phyloP scores from a whole-genome alignment of 2,329 filamentous ascomycete genomes.

The Calonectria multiphialidica region DNA sequence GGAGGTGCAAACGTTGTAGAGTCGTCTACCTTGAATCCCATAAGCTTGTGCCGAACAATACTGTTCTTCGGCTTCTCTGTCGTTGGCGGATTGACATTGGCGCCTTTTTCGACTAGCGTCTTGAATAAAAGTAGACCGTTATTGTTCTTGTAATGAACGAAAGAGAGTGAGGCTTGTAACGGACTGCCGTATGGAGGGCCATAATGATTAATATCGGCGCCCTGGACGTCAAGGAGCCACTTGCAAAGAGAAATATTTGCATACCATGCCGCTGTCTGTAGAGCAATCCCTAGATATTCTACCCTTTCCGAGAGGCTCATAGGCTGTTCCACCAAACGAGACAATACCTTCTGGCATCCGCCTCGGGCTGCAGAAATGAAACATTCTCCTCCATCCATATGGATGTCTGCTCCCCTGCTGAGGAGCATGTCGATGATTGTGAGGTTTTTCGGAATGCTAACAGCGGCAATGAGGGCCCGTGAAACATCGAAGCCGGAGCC shows the following conservation, averaged over 20 bases:
- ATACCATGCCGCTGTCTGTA: background rate
- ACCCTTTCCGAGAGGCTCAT: background rate
- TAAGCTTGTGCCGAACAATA: background rate
- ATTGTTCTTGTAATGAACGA: background rate
- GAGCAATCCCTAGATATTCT: background rate
- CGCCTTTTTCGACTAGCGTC: background rate
- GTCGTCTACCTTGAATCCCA: background rate
- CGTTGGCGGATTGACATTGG: background rate
- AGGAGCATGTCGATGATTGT: background rate
- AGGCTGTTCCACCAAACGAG: background rate
- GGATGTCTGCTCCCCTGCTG: background rate
- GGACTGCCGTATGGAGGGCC: background rate
- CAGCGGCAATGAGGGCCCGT: background rate
- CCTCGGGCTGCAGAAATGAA: background rate
- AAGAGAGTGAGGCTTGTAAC: background rate
- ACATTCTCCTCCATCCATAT: background rate
- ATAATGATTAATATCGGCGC: background rate
- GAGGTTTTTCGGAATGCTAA: background rate
- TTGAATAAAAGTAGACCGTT: background rate
- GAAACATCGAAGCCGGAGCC: background rate
- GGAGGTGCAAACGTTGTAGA: background rate
- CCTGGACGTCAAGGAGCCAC: constrained; percentile 5
- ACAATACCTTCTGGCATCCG: background rate
- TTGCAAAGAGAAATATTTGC: background rate
- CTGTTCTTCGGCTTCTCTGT: background rate